phyloP scores from a whole-genome alignment of 306 rosid species.

The Nissolia schottii region DNA sequence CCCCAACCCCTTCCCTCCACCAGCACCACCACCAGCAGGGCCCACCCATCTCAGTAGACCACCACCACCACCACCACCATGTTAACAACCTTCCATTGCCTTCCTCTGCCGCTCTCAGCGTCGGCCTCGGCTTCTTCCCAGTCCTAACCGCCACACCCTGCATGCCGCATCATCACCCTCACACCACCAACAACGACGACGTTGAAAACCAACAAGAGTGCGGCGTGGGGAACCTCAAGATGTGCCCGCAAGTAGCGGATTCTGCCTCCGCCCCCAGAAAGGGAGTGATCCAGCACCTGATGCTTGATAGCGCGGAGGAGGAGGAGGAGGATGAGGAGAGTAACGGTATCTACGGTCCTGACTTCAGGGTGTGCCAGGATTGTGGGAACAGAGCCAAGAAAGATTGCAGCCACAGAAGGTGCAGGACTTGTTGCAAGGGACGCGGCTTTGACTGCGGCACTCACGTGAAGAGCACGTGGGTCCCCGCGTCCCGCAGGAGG shows the following conservation, averaged over 20 bases:
- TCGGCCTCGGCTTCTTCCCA: constrained; percentile 79
- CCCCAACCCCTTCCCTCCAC: constrained; percentile 52
- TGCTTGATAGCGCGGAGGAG: too few relatives aligned
- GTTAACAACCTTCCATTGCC: constrained; percentile 39
- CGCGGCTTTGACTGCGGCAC: constrained; percentile 67
- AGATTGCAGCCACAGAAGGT: constrained; percentile 56
- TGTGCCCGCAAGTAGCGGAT: constrained; percentile 37
- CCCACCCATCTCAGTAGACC: constrained; percentile 55
- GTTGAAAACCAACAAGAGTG: constrained; percentile 6
- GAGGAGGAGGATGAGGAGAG: not conserved
- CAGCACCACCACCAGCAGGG: constrained; percentile 23
- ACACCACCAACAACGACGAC: not conserved
- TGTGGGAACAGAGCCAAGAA: constrained; percentile 87
- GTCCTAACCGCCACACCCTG: constrained; percentile 57
- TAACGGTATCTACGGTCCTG: constrained; percentile 24
- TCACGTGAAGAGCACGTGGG: constrained; percentile 90
- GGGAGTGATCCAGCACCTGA: constrained; percentile 23
- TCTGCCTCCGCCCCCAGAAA: constrained; percentile 28
- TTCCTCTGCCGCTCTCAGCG: constrained; percentile 61
- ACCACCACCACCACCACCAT: constrained; percentile 36
- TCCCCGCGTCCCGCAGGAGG: constrained; percentile 53
- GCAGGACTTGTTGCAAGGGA: constrained; percentile 83
- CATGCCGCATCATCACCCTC: constrained; percentile 20
- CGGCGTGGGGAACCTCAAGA: constrained; percentile 38
- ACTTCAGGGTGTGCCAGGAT: constrained; percentile 56